Base-by-base conservation (phyloP, 78 protist species). In the Dictyostelium discoideum region DNA sequence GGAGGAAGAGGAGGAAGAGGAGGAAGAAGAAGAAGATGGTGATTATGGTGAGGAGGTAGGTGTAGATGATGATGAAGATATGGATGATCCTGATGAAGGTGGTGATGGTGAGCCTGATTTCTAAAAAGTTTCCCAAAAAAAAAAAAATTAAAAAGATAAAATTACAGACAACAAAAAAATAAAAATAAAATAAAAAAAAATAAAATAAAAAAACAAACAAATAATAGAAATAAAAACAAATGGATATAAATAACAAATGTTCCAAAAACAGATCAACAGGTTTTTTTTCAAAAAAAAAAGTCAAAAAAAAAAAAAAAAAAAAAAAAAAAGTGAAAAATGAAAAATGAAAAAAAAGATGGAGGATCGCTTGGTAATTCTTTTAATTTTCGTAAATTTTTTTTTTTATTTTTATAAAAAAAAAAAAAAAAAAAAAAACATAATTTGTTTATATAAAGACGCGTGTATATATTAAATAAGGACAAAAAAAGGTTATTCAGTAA, bases 11-110 rank as follows among this genome's bases (percentile, higher is more conserved):
- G 63, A n/a, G 14, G 84, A 79, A 22, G 84, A 79, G 8, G 84
- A 78, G 16, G 84, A 78, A 32, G 84, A 78, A 14, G 60, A 42
- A 4, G 84, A 39, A 22, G 60, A 78, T 6, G 84, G 60, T 78
- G 84, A 78, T n/a, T 78, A 78, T n/a, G 65, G 18, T 5, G 65
- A 78, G 9, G 60, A 78, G 1, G 5, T 26, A 2, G 26, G 32
- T 42, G 60, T n/a, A 14, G 84, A 78, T 40, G 84, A 78, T 78
- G 84, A 78, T 40, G 54, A 39, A 6, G 84, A 78, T 32, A 29
- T 24, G 42, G 39, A 18, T 29, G 80, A 73, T 13, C 42, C 80
- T 42, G 84, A 78, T 22, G 84, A 78, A 14, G 60, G 84, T 42
- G 83, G 83, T 76, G 48, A 76, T 14, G 48, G 63, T 78, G 48